Percentiles rank a stretch among this genome's conserved stretches.
Evolutionary conservation across 192 early-diverging fungal species (phyloP).

Genomic region (Mortierella antarctica): DNA sequence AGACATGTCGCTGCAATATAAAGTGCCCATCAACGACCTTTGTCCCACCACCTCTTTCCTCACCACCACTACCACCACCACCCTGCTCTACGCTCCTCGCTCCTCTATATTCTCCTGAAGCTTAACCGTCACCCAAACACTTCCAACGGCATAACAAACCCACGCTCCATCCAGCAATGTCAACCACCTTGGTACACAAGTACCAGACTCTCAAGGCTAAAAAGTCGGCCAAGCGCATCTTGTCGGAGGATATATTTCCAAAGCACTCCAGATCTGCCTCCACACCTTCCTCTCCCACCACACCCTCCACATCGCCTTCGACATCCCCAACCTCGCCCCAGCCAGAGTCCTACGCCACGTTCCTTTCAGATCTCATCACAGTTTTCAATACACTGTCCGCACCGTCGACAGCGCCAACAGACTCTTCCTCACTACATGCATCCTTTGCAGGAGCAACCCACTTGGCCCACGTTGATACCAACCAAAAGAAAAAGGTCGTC

Average conservation of each 20-base stretch:
- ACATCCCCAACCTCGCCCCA: background rate
- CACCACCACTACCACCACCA: no score
- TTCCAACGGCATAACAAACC: background rate
- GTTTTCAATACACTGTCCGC: slow-evolving; percentile 33
- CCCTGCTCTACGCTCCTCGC: no score
- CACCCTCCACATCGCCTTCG: background rate
- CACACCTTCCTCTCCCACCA: background rate
- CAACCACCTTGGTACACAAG: slow-evolving; percentile 10
- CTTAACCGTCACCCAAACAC: background rate
- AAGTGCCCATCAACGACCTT: no score
- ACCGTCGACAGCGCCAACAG: slow-evolving; percentile 9
- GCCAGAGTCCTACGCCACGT: slow-evolving; percentile 15
- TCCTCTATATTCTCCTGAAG: no score
- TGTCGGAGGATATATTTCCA: slow-evolving; percentile 18
- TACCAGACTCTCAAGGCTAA: slow-evolving; percentile 23
- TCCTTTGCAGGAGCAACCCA: slow-evolving; percentile 37
- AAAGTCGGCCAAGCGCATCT: slow-evolving; percentile 2
- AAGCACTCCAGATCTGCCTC: background rate
- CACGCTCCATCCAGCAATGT: background rate
- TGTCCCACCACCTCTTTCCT: no score
- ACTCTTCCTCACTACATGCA: slow-evolving; percentile 17
- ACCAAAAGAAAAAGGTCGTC: slow-evolving; percentile 40
- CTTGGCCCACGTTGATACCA: slow-evolving; percentile 19
- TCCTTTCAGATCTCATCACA: slow-evolving; percentile 28
- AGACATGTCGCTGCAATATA: no score